Conservation (phyloP, 148 eudicot genomes). For the Vaccinium vitisidaea region DNA sequence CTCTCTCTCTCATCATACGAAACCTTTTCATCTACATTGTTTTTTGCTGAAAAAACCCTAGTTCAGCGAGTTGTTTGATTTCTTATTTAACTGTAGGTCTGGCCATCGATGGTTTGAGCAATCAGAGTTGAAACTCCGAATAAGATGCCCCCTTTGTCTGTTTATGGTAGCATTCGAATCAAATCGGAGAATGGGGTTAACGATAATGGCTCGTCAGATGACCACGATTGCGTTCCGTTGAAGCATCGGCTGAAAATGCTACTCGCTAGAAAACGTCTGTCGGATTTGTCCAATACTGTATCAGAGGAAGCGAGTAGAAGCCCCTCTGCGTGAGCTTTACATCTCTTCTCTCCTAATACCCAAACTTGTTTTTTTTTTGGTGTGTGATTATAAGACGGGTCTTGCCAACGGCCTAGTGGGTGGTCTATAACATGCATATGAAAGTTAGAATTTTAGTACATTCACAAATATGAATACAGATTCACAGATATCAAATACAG, state of each 20-base stretch:
- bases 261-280: slow-evolving; percentile 15
- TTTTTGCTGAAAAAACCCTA: slow-evolving; percentile 3
- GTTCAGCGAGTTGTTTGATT: not conserved
- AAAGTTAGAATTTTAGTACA: no score
- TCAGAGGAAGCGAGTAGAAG: not conserved
- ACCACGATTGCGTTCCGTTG: slow-evolving; percentile 52
- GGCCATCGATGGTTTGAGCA: not conserved
- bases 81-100: not conserved
- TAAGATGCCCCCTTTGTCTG: not conserved
- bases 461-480: no score
- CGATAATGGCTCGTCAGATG: slow-evolving; percentile 42
- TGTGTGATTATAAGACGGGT: not conserved
- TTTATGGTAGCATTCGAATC: not conserved
- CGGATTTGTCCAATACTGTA: not conserved
- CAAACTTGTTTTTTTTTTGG: no score
- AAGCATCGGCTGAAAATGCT: slow-evolving; percentile 48
- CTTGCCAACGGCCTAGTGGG: no score
- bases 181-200: slow-evolving; percentile 9
- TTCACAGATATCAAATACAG: no score
- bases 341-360: no score
- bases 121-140: not conserved
- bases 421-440: no score
- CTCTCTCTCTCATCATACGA: not conserved
- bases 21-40: not conserved
- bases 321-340: slow-evolving; percentile 10